Percentiles rank a stretch among this genome's conserved stretches.
These are phyloP conservation scores for Tuber calosporum DNA, from an alignment of 495 filamentous ascomycete species.

Conservation along the genomic window DNA sequence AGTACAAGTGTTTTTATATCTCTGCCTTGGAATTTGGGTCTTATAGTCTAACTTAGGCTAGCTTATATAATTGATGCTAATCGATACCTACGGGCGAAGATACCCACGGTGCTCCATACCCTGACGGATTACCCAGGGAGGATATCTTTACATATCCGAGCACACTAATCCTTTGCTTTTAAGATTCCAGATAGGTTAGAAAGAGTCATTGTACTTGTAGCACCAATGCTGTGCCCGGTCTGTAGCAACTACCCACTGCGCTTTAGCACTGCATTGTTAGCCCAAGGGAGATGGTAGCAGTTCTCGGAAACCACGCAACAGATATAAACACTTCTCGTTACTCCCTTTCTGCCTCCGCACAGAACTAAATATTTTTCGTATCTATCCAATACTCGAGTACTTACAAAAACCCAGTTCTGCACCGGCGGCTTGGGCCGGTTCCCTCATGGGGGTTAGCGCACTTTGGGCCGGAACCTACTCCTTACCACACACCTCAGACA, in stretches of 20 bases:
- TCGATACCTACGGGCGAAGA: constrained; percentile 40
- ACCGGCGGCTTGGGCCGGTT: constrained; percentile 64
- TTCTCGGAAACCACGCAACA: constrained; percentile 52
- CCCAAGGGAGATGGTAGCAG: constrained; percentile 62
- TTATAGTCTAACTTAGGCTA: neutral
- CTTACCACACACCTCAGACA: constrained; percentile 56
- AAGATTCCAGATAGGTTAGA: constrained; percentile 64
- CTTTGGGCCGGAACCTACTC: constrained; percentile 62
- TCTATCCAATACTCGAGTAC: neutral
- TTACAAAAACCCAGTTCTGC: neutral
- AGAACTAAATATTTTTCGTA: neutral
- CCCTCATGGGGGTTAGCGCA: constrained; percentile 54
- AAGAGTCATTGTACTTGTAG: constrained; percentile 56
- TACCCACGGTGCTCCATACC: constrained; percentile 61
- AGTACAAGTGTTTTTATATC: neutral
- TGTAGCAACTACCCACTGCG: constrained; percentile 67
- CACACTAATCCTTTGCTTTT: constrained; percentile 69
- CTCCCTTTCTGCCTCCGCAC: neutral
- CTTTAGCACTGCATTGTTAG: constrained; percentile 57
- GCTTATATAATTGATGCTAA: neutral
- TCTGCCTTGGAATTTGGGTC: neutral
- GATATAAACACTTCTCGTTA: neutral
- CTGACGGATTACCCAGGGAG: constrained; percentile 58
- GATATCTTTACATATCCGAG: constrained; percentile 64
- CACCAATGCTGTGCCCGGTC: constrained; percentile 74